These are phyloP conservation scores for Phytophthora gonapodyides DNA, from an alignment of 352 stramenopile genomes.

Conservation along the genomic window DNA sequence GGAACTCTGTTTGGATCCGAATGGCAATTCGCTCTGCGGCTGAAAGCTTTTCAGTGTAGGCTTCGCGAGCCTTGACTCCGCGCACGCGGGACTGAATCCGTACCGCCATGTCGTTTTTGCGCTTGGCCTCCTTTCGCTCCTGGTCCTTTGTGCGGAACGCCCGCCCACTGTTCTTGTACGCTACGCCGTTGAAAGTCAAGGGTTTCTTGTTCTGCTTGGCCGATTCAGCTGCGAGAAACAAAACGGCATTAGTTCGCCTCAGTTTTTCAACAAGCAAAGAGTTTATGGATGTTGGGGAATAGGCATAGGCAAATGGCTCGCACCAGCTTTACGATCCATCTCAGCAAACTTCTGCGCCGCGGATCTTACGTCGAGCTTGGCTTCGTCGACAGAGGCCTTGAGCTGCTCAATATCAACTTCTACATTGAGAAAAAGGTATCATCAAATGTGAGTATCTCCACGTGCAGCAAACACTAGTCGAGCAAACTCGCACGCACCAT, in stretches of 20 bases:
- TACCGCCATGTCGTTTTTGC: conserved; percentile 49
- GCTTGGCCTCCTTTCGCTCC: conserved; percentile 27
- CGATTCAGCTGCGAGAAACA: conserved; percentile 31
- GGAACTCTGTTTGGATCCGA: conserved; percentile 42
- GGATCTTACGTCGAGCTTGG: conserved; percentile 54
- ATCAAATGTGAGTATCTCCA: background rate
- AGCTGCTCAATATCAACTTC: conserved; percentile 63
- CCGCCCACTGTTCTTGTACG: conserved; percentile 22
- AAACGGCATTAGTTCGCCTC: conserved; percentile 6
- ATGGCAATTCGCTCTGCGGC: conserved; percentile 38
- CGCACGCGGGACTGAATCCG: conserved; percentile 50
- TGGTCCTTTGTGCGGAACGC: conserved; percentile 41
- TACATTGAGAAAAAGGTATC: conserved; percentile 9
- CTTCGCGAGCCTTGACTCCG: conserved; percentile 40
- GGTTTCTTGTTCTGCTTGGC: conserved; percentile 48
- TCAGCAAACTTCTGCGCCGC: conserved; percentile 66
- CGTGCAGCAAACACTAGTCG: background rate
- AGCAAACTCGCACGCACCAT: conserved; percentile 23
- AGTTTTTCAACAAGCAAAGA: background rate
- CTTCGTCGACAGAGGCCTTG: conserved; percentile 56
- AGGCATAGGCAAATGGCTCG: conserved; percentile 12
- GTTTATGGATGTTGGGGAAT: background rate
- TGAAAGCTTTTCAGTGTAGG: conserved; percentile 32
- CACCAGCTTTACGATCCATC: conserved; percentile 68
- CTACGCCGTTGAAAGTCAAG: conserved; percentile 42